Base-by-base conservation (phyloP, 192 early-diverging fungal genomes). In the Backusella circina region DNA sequence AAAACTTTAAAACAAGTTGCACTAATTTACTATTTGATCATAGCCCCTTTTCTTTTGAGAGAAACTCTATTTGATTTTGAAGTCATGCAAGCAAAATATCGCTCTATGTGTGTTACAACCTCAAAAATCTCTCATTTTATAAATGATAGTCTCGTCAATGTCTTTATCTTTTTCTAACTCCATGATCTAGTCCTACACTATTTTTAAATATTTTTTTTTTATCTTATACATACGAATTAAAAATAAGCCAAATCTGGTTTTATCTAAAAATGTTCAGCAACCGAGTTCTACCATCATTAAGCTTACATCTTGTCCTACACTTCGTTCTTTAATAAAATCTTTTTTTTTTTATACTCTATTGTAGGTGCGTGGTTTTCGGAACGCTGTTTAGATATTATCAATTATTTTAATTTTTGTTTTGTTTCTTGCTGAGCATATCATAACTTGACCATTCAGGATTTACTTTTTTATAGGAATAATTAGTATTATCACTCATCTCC, bases 91-190 rank as follows among this genome's bases (percentile, higher is more conserved):
- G n/a, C 26, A 61, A 61, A 61, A 61, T 13, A 61, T 61, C 7
- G 28, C 54, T 61, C 10, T 26, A 5, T 61, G 54, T 28, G 54
- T 61, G 54, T 10, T 61, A 28, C 23, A 61, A 61, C 54, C 54
- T 28, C 21, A 26, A 26, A 61, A 61, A 61, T 28, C 21, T 9
- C 23, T 61, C 54, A 44, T 61, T 26, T 61, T 61, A 28, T 61
- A 35, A 3, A 61, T 61, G 23, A 61, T 26, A 9, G 2, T 28
- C 23, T 57, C 13, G 23, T 61, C 54, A 61, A 26, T 10, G 21
- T 1, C 54, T 61, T 61, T 61, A 61, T 61, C 54, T 61, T 61
- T 61, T 61, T 61, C 54, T 10, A 61, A 61, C 54, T 61, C 54
- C 54, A 61, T 61, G 8, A 61, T 61, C 54, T 61, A 61, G 54